Evolutionary conservation across 2,329 filamentous ascomycete species (phyloP), one percentile per base, ranked within the genome.

Genomic region (Coccinonectria pachysandricola): DNA sequence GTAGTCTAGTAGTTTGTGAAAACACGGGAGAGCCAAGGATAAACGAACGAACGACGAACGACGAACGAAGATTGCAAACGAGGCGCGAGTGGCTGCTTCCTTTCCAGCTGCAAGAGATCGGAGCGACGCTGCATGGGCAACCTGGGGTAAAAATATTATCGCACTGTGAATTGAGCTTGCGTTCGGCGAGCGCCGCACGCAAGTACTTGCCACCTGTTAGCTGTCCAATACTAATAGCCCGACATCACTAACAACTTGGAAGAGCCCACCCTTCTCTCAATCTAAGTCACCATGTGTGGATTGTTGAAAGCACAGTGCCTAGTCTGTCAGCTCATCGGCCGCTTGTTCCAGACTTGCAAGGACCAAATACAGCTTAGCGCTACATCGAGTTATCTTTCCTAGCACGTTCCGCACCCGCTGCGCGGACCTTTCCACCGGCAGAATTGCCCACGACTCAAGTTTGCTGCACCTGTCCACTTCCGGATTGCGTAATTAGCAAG

Each of bases 241-340:
- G n/a, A n/a, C n/a, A n/a, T n/a, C n/a, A n/a, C n/a, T n/a, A n/a
- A n/a, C n/a, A n/a, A n/a, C n/a, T n/a, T n/a, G n/a, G n/a, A n/a
- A n/a, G n/a, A n/a, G n/a, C n/a, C n/a, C n/a, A n/a, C n/a, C n/a
- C n/a, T n/a, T n/a, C n/a, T n/a, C n/a, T n/a, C n/a, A n/a, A n/a
- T n/a, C 19, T 33, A 35, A 34, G 22, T 30, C 24, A 31, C 28
- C 12, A 31, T 15, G 41, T 43, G 35, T 28, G 20, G 19, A 26
- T 26, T 24, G 11, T n/a, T 26, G 11, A 3, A 7, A 22, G 23
- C 24, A 46, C 43, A 35, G 43, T 45, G 36, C 36, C 39, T 40
- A 41, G 36, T 39, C 30, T 43, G 43, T 46, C 43, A 46, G 43
- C 43, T 45, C 43, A 46, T 46, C 43, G 40, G 26, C 27, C 28